A percentile compares a stretch with the other conserved stretches of the same genome.
phyloP scores from a whole-genome alignment of 768 basidiomycete genomes.

The Boletus rubropictus region DNA sequence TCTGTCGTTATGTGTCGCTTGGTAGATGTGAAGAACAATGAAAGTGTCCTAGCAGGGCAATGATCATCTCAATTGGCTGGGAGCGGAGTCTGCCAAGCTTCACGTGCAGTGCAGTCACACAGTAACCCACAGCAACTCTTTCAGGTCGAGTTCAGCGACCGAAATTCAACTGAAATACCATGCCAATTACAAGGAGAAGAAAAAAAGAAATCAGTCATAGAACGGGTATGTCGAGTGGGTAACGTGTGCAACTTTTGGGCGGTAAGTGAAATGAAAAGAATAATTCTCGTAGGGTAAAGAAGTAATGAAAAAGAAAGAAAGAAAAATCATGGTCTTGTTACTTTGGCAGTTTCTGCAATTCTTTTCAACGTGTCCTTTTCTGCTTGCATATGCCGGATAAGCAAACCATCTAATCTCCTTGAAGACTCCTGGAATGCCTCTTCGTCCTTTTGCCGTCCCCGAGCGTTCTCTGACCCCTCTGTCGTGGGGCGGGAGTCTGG shows the following conservation, averaged over 20 bases:
- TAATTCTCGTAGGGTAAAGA: constrained; percentile 14
- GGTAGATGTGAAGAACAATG: constrained; percentile 8
- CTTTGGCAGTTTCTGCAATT: constrained; percentile 52
- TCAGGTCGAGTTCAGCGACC: background rate
- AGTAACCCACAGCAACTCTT: constrained; percentile 1
- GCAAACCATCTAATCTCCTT: constrained; percentile 69
- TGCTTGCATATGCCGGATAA: constrained; percentile 75
- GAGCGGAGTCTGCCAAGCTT: constrained; percentile 30
- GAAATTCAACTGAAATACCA: constrained; percentile 14
- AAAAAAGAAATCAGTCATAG: constrained; percentile 15
- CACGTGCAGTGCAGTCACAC: constrained; percentile 27
- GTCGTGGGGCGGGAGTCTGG: constrained; percentile 15
- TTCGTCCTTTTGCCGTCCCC: constrained; percentile 29
- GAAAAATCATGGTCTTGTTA: constrained; percentile 24
- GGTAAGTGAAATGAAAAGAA: background rate
- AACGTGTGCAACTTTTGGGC: constrained; percentile 11
- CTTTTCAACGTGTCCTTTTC: constrained; percentile 75
- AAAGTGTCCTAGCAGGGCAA: constrained; percentile 7
- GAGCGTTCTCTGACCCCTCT: constrained; percentile 20
- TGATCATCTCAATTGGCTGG: constrained; percentile 21
- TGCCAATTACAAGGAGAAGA: constrained; percentile 25
- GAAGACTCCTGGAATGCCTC: constrained; percentile 49
- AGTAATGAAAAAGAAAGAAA: background rate
- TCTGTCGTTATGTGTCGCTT: constrained; percentile 11
- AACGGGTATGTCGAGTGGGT: constrained; percentile 25